Base-by-base conservation (phyloP, 2,329 filamentous ascomycete species). In the Scedosporium dehoogii region DNA sequence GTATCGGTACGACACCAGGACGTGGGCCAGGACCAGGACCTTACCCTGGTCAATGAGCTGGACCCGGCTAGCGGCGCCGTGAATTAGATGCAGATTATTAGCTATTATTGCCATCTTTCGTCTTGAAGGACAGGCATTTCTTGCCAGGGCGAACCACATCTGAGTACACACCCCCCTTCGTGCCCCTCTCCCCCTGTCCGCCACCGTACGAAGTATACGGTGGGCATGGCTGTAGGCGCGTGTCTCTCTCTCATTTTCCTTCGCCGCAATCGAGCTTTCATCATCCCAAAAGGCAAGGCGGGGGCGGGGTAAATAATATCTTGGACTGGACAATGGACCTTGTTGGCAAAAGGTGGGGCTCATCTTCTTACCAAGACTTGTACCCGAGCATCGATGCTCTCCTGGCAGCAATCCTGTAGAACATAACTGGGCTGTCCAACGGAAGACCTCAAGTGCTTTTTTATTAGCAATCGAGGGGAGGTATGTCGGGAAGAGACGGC, bases 241-340 rank as follows among this genome's bases (percentile, higher is more conserved):
- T 38, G 33, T 38, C 33, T 38, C 33, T 12, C 33, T 10, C 33
- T 38, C 10, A 12, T 38, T 12, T 38, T 10, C 33, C 9, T 12
- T 38, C 33, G 33, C 10, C 33, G 33, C 51, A 27, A 55, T 55
- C 23, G 51, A 55, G 51, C 51, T 23, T 10, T 55, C 23, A 23
- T 55, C 51, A 14, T 25, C 51, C 27, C 48, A 14, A 48, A 18
- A 23, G 44, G 14, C 5, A 55, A 55, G 51, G 51, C 51, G 51
- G 51, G 51, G 51, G 51, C 51, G 51, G 51, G 51, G 51, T 55
- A 55, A 44, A 55, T 55, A 55, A 55, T 55, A 23, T 55, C 44
- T 38, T 38, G 33, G 33, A 38, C 33, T 38, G 33, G 33, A 38
- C 33, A 38, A 38, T 38, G 33, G 33, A 38, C 51, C 51, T 55